Percentiles rank a stretch among this genome's conserved stretches.
These are phyloP conservation scores for Aureobasidium leucospermi DNA, from an alignment of 2,329 filamentous ascomycete species.

Conservation along the genomic window DNA sequence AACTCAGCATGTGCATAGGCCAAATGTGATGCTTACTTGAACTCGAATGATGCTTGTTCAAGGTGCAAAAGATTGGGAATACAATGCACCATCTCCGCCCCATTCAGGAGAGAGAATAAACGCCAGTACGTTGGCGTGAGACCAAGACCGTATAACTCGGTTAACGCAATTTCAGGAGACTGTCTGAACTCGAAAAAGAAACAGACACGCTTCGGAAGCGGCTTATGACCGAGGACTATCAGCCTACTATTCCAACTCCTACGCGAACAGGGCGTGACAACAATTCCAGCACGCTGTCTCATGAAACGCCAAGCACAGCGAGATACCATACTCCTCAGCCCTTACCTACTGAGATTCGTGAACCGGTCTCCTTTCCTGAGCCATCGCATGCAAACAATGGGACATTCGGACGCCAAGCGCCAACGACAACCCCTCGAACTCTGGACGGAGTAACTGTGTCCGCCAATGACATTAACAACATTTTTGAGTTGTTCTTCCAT, in stretches of 20 bases:
- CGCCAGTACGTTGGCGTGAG: background rate
- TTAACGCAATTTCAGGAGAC: background rate
- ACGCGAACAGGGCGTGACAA: background rate
- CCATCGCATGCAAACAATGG: background rate
- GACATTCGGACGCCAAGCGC: background rate
- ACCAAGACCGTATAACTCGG: background rate
- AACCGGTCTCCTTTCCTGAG: background rate
- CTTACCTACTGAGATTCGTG: background rate
- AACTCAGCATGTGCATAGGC: background rate
- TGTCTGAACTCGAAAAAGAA: background rate
- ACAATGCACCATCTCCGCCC: background rate
- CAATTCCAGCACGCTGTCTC: background rate
- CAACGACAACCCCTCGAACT: background rate
- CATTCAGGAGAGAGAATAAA: background rate
- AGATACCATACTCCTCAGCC: background rate
- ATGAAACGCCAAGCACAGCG: background rate
- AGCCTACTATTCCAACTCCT: background rate
- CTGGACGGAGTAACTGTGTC: background rate
- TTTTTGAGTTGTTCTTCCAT: background rate
- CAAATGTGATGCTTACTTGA: conserved; percentile 4
- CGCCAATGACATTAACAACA: background rate
- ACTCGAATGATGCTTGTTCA: background rate
- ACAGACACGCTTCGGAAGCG: conserved; percentile 4
- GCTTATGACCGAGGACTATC: background rate
- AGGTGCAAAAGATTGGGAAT: background rate